Base-by-base conservation (phyloP, 2,329 filamentous ascomycete genomes). In the Coniochaeta sp. region DNA sequence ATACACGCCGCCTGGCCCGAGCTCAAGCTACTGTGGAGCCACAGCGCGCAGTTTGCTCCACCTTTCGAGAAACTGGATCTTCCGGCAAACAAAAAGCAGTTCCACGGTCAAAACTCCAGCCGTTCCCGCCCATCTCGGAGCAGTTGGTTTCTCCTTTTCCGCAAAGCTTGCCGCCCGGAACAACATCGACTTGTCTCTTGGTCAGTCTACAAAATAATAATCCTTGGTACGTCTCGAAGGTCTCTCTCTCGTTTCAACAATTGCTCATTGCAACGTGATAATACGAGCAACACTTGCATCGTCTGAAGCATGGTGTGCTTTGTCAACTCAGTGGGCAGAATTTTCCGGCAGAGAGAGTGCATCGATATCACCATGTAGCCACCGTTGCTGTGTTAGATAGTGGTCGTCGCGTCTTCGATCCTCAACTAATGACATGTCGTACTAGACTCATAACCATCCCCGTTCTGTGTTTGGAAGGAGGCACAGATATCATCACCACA, bases 141-240 rank as follows among this genome's bases (percentile, higher is more conserved):
- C 47, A n/a, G 28, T 22, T 33, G 47, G 47, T 49, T 49, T 49
- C 47, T 49, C 47, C 47, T 49, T 30, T 49, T 49, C 47, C 47
- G 47, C 47, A 49, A 49, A 49, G 13, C 30, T 26, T 24, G 47
- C 45, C 47, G 47, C 47, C 30, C n/a, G n/a, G 22, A 35, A 30
- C 47, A 9, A n/a, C n/a, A n/a, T 49, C 47, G 31, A 49, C 16
- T 7, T n/a, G n/a, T n/a, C n/a, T n/a, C n/a, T n/a, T n/a, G n/a
- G 14, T 14, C 4, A 10, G 20, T 48, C 46, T n/a, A 30, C 26
- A 32, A 26, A 35, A 28, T 49, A n/a, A n/a, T n/a, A 49, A 26
- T 49, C 28, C 47, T 13, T n/a, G 47, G 47, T 49, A 35, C 47
- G 47, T 49, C 16, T 42, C 18, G 31, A 49, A 35, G 10, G 26